Evolutionary conservation across 768 basidiomycete species (phyloP), one percentile per base, ranked within the genome.

Genomic region (Macrolepiota fuliginosa): DNA sequence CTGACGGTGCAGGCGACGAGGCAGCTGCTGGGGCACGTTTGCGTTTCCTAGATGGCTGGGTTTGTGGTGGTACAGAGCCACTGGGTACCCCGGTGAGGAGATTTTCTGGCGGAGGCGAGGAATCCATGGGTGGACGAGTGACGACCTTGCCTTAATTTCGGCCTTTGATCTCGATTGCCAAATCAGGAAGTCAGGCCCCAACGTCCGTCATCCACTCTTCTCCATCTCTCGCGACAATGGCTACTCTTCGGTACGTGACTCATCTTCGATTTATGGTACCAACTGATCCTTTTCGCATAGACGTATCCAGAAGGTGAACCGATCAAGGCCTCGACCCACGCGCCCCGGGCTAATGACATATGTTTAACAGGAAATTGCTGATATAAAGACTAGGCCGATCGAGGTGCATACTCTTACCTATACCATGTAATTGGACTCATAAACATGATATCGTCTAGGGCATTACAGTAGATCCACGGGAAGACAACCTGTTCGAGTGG

Each of bases 401-500:
- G 80, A 86, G 62, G 91, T 91, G 70, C 46, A 68, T 10, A 32
- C 56, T 35, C 50, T 50, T 47, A 27, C 52, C 64, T 60, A 27
- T 63, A 56, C 54, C 17, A 54, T 54, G 63, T 61, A n/a, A 45
- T 53, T 36, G n/a, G 54, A 53, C 62, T 68, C 10, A 63, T 42
- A 35, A 12, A 52, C 49, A 39, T 53, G 37, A 46, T n/a, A 19
- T 45, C 39, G 2, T 52, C 1, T 62, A 93, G 92, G 88, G 85
- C 13, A 65, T 94, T 37, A 72, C 76, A 2, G 84, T 88, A 15
- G 83, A 86, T 47, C 78, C 85, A 1, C 77, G 81, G 46, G 92
- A 92, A 10, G 85, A 87, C 62, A 91, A 93, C 70, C 49, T 93
- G 19, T 84, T 90, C 60, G 74, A 85, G 62, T 94, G 92, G 93